phyloP scores from a whole-genome alignment of 441 rosid species.

The Dalechampia spathulata region DNA sequence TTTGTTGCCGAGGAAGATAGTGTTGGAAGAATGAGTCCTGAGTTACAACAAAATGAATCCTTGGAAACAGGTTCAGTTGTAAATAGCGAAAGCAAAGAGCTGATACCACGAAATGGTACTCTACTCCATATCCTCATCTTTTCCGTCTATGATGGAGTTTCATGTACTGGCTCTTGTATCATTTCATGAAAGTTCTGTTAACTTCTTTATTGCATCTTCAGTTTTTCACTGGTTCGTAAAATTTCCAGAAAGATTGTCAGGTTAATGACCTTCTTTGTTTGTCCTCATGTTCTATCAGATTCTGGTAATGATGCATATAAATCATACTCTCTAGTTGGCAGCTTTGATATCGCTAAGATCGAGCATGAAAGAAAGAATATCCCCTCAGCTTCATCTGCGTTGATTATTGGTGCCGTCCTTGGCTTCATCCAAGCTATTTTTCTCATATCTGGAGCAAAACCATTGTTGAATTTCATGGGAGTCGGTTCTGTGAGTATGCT shows the following conservation, averaged over 20 bases:
- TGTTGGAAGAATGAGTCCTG: conserved; percentile 26
- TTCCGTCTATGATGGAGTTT: no score
- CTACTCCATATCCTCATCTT: no score
- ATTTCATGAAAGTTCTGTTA: no score
- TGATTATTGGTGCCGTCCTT: conserved; percentile 73
- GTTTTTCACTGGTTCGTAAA: not conserved
- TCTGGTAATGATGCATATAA: conserved; percentile 19
- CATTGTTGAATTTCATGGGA: conserved; percentile 88
- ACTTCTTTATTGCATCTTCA: no score
- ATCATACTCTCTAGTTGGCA: conserved; percentile 21
- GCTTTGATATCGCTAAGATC: conserved; percentile 25
- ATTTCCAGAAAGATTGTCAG: no score
- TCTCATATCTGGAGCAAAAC: conserved; percentile 68
- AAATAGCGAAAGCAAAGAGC: conserved; percentile 41
- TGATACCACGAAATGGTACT: conserved; percentile 46
- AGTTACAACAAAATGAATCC: conserved; percentile 31
- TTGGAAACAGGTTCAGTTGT: conserved; percentile 30
- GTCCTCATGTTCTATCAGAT: conserved; percentile 26
- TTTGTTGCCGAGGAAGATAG: conserved; percentile 98
- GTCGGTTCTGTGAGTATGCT: conserved; percentile 54
- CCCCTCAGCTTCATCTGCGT: conserved; percentile 90
- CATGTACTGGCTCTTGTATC: not conserved
- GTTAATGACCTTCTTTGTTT: not conserved
- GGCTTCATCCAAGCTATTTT: conserved; percentile 71
- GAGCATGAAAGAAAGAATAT: conserved; percentile 47